Evolutionary conservation across 2,329 filamentous ascomycete species (phyloP).

Genomic region (Paraphaeosphaeria sporulosa): DNA sequence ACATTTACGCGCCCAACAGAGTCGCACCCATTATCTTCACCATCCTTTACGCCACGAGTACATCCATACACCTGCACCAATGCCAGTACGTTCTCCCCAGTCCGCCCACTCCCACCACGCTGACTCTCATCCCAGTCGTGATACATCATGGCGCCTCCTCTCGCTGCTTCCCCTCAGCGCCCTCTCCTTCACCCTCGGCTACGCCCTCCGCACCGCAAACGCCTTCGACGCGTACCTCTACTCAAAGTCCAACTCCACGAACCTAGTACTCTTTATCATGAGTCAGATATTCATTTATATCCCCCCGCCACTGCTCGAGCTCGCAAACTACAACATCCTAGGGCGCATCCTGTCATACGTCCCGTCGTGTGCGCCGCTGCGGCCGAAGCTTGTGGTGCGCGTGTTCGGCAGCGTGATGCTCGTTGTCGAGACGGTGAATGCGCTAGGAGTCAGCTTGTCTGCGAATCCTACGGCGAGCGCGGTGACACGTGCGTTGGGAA

Average conservation of each 20-base stretch:
- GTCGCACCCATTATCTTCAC: slow-evolving; percentile 59
- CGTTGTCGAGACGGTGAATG: slow-evolving; percentile 57
- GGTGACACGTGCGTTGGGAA: slow-evolving; percentile 45
- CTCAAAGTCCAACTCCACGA: slow-evolving; percentile 53
- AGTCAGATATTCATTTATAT: slow-evolving; percentile 39
- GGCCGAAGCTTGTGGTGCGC: slow-evolving; percentile 62
- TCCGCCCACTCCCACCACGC: background rate
- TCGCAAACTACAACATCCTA: slow-evolving; percentile 67
- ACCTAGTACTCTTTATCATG: slow-evolving; percentile 42
- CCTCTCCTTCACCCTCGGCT: slow-evolving; percentile 61
- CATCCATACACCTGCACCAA: slow-evolving; percentile 57
- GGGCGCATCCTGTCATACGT: slow-evolving; percentile 65
- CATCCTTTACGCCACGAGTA: slow-evolving; percentile 52
- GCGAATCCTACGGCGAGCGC: slow-evolving; percentile 44
- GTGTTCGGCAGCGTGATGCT: slow-evolving; percentile 60
- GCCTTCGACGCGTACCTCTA: slow-evolving; percentile 56
- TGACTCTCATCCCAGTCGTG: slow-evolving; percentile 48
- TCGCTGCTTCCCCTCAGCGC: slow-evolving; percentile 59
- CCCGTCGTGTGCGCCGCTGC: slow-evolving; percentile 56
- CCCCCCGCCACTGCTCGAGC: slow-evolving; percentile 48
- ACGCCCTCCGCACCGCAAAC: slow-evolving; percentile 59
- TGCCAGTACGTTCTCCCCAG: slow-evolving; percentile 54
- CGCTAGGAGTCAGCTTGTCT: slow-evolving; percentile 53
- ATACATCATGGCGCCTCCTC: slow-evolving; percentile 61
- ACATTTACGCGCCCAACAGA: slow-evolving; percentile 59